Conservation (phyloP, 129 eudicot species). For the Apium graveolens region DNA sequence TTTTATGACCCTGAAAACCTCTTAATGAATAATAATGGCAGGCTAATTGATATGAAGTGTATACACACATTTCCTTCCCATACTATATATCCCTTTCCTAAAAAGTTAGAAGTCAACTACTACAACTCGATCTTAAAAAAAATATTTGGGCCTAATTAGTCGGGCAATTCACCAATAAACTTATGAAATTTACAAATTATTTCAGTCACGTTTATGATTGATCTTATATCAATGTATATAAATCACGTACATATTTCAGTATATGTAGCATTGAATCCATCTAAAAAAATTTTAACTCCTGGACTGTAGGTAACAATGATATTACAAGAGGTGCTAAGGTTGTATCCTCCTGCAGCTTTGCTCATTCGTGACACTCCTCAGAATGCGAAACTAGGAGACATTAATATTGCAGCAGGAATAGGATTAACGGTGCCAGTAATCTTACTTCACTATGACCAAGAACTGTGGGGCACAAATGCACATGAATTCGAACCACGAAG, state of each 20-base stretch:
- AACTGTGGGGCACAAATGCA: conserved; percentile 40
- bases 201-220: neutral
- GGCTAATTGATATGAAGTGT: neutral
- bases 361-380: conserved; percentile 9
- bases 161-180: neutral
- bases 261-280: neutral
- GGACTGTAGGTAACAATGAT: conserved; percentile 8
- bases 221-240: neutral
- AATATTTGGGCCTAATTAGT: neutral
- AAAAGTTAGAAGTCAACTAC: neutral
- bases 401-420: conserved; percentile 22
- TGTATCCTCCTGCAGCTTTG: conserved; percentile 3
- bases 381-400: conserved; percentile 22
- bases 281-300: neutral
- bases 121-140: neutral
- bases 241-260: neutral
- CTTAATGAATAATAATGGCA: neutral
- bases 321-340: conserved; percentile 13
- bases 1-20: neutral
- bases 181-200: neutral
- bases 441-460: conserved; percentile 30
- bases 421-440: conserved; percentile 21
- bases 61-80: neutral
- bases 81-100: neutral
- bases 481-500: conserved; percentile 48